phyloP scores from a whole-genome alignment of 352 stramenopile species.

The Pythium guiyangense region DNA sequence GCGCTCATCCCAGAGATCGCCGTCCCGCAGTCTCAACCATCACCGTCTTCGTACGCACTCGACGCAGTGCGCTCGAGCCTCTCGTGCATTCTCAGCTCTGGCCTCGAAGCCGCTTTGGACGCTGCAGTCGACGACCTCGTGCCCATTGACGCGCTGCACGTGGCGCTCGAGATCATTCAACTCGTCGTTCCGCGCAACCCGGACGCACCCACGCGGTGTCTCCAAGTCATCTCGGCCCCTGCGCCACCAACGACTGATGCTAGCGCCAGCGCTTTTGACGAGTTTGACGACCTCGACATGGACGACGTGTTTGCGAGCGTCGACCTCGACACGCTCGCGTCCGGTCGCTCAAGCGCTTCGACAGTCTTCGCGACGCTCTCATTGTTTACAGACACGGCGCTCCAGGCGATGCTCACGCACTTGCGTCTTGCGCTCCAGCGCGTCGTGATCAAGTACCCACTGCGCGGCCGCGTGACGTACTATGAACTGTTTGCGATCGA shows the following conservation, averaged over 20 bases:
- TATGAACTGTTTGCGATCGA: constrained; percentile 68
- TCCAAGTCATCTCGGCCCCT: constrained; percentile 7
- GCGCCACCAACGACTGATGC: not conserved
- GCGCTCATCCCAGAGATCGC: constrained; percentile 14
- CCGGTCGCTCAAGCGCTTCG: not conserved
- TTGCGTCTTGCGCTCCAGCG: constrained; percentile 45
- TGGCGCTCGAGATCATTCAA: constrained; percentile 55
- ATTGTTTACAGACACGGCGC: constrained; percentile 18
- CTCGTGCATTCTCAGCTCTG: constrained; percentile 32
- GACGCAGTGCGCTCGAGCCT: constrained; percentile 32
- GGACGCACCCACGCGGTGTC: constrained; percentile 25
- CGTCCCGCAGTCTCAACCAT: not conserved
- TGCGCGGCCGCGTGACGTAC: constrained; percentile 19
- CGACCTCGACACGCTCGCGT: constrained; percentile 31
- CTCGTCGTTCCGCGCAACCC: constrained; percentile 27
- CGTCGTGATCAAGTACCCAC: constrained; percentile 49
- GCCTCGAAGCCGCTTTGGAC: constrained; percentile 42
- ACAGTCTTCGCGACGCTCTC: constrained; percentile 12
- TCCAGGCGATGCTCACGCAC: constrained; percentile 26
- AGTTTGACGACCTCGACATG: constrained; percentile 46
- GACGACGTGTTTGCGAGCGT: constrained; percentile 38
- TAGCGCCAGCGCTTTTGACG: constrained; percentile 31
- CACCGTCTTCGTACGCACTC: constrained; percentile 15
- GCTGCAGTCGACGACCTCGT: constrained; percentile 27
- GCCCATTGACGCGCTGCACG: constrained; percentile 26